Base-by-base conservation (phyloP, 2,329 filamentous ascomycete species). In the Rachicladosporium sp. region DNA sequence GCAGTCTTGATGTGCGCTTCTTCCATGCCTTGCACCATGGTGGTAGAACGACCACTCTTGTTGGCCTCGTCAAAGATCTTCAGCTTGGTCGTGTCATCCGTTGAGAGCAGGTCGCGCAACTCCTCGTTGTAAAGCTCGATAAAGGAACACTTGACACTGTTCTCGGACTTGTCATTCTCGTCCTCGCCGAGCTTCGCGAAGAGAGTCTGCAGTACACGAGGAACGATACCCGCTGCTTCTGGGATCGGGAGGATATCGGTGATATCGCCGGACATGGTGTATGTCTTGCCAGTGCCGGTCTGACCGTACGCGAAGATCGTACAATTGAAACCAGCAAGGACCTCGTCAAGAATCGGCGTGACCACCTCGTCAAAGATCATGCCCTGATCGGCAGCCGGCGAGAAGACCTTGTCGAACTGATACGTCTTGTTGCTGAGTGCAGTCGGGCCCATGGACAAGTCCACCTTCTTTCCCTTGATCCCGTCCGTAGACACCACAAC, bases 111-210 rank as follows among this genome's bases (percentile, higher is more conserved):
- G 58, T 98, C 91, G 32, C 89, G 82, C 19, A 98, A 71, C 54
- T 98, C 91, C 61, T 98, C 91, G 58, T 98, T 98, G 67, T 98
- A 98, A 1, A 98, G 69, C 59, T 98, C 91, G 53, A 98, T 96
- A 56, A 96, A 98, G 0, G 93, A 98, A 65, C 88, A 95, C 57
- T 95, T 95, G 52, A 98, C 88, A 15, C 81, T 86, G 58, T 80
- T 86, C 55, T 98, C 91, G 1, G 73, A 74, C 13, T 82, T 80
- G n/a, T 67, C 65, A 7, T 41, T 40, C 19, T 54, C 53, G 33
- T 86, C 82, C 13, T 73, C 64, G 44, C 91, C 83, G 5, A 98
- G 76, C 56, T 84, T 89, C 49, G 75, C 74, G 62, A 98, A 98
- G 0, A 98, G 71, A 0, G 82, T 76, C 54, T 95, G 81, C 0